phyloP scores from a whole-genome alignment of 192 early-diverging fungal species.

The Dimargaris verticillata region DNA sequence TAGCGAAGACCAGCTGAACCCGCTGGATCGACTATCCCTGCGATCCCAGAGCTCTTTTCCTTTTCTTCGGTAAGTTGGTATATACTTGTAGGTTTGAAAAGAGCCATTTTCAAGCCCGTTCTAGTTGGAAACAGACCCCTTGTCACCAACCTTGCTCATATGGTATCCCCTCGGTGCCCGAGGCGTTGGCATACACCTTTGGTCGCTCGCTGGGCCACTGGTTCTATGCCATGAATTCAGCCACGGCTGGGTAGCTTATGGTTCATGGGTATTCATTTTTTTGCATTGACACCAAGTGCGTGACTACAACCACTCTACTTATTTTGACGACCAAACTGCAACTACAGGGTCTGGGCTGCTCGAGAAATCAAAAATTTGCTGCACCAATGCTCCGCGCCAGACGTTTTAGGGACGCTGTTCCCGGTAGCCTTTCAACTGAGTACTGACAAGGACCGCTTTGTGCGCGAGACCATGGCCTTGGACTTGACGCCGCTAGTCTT shows the following conservation, averaged over 20 bases:
- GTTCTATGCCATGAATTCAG: too few relatives aligned
- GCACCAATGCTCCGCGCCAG: not conserved
- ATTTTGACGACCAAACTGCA: not conserved
- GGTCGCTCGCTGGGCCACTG: too few relatives aligned
- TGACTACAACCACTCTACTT: not conserved
- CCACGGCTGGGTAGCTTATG: too few relatives aligned
- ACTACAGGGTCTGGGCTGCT: constrained; percentile 4
- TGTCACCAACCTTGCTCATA: too few relatives aligned
- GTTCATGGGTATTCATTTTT: too few relatives aligned
- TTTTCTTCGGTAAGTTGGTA: constrained; percentile 20
- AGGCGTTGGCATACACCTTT: too few relatives aligned
- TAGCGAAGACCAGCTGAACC: constrained; percentile 23
- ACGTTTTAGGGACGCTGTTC: constrained; percentile 19
- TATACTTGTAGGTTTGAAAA: too few relatives aligned
- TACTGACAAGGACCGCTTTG: constrained; percentile 27
- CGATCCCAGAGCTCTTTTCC: constrained; percentile 24
- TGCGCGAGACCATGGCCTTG: constrained; percentile 30
- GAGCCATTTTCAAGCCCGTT: too few relatives aligned
- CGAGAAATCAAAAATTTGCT: constrained; percentile 4
- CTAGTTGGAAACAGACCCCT: too few relatives aligned
- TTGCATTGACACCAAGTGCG: too few relatives aligned
- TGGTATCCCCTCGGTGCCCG: too few relatives aligned
- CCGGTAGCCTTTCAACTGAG: constrained; percentile 28
- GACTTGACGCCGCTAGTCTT: constrained; percentile 20
- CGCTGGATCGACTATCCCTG: constrained; percentile 24